Conservation (phyloP, 208 protist genomes). For the Trypanosoma platydactyli region DNA sequence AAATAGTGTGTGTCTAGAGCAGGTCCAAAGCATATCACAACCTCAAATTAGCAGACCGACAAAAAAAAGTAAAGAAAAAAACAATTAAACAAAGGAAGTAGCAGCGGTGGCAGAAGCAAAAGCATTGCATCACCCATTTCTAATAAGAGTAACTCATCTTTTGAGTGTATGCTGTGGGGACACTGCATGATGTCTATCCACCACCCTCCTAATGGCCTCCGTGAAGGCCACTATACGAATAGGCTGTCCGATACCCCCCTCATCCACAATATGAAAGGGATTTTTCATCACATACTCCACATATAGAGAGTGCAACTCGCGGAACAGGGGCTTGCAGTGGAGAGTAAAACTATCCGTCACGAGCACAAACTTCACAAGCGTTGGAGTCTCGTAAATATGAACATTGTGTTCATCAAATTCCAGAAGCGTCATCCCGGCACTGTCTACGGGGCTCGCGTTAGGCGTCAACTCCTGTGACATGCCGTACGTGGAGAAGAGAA, state of each 20-base stretch:
- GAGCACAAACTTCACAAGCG: slow-evolving; percentile 74
- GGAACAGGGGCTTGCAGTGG: slow-evolving; percentile 55
- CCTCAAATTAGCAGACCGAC: too few relatives aligned
- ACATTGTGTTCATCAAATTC: slow-evolving; percentile 86
- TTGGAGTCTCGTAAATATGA: slow-evolving; percentile 84
- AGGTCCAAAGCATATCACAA: too few relatives aligned
- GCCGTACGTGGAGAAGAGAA: slow-evolving; percentile 82
- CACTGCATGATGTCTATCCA: slow-evolving; percentile 42
- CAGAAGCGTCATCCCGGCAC: slow-evolving; percentile 77
- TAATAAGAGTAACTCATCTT: too few relatives aligned
- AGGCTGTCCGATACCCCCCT: slow-evolving; percentile 80
- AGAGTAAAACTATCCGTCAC: slow-evolving; percentile 68
- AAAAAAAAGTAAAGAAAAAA: too few relatives aligned
- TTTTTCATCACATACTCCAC: slow-evolving; percentile 83
- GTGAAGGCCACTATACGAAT: slow-evolving; percentile 84
- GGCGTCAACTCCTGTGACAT: slow-evolving; percentile 88
- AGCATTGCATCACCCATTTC: too few relatives aligned
- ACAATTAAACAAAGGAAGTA: too few relatives aligned
- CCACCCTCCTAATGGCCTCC: slow-evolving; percentile 48
- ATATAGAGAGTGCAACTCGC: slow-evolving; percentile 70
- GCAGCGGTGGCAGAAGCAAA: too few relatives aligned
- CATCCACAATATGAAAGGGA: slow-evolving; percentile 84
- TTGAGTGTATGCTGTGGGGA: not conserved
- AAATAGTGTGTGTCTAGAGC: too few relatives aligned
- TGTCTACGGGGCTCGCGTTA: slow-evolving; percentile 77